Conservation (phyloP, 768 basidiomycete species). For the Lepiota brunneoincarnata region DNA sequence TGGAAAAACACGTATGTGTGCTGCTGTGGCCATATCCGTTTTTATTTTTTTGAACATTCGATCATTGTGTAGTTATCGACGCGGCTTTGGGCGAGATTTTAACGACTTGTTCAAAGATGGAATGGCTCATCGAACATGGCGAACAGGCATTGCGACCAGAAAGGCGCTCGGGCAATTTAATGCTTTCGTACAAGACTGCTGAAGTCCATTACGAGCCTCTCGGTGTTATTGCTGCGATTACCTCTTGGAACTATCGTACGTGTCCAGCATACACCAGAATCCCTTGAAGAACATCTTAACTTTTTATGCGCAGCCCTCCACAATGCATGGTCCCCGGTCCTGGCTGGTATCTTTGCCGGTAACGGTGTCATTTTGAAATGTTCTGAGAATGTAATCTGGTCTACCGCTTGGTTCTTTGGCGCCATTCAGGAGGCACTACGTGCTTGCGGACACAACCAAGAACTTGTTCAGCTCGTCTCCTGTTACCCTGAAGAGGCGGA, state of each 20-base stretch:
- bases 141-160: conserved; percentile 76
- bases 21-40: background rate
- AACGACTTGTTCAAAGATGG: conserved; percentile 92
- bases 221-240: conserved; percentile 89
- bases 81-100: conserved; percentile 93
- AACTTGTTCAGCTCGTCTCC: conserved; percentile 89
- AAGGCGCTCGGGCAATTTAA: conserved; percentile 59
- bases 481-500: conserved; percentile 89
- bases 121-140: conserved; percentile 87
- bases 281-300: background rate
- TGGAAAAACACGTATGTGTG: conserved; percentile 83
- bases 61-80: conserved; percentile 67
- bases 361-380: conserved; percentile 91
- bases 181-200: conserved; percentile 75
- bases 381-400: conserved; percentile 92
- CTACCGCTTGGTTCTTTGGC: conserved; percentile 76
- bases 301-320: conserved; percentile 65
- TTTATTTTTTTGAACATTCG: conserved; percentile 4
- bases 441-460: conserved; percentile 77
- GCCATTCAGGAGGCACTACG: conserved; percentile 75
- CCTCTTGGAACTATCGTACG: conserved; percentile 93
- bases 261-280: conserved; percentile 2
- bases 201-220: conserved; percentile 86
- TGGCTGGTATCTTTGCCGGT: conserved; percentile 88
- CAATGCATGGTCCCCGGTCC: conserved; percentile 91